These are phyloP conservation scores for Penicillium sp. DNA, from an alignment of 2,329 filamentous ascomycete species.

Conservation along the genomic window DNA sequence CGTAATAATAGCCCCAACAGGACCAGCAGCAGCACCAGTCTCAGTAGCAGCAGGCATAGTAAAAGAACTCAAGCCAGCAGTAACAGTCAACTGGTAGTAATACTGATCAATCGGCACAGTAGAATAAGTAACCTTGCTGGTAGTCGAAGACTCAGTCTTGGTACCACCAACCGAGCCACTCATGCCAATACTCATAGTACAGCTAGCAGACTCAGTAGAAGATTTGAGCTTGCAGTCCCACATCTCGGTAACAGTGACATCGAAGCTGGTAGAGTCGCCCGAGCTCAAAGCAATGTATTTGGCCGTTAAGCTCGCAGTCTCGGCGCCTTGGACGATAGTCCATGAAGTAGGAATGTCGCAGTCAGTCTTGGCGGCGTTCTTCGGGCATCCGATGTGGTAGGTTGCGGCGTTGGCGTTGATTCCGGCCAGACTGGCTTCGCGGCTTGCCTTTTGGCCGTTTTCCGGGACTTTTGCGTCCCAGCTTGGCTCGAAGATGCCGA, in stretches of 20 bases:
- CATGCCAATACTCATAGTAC: slow-evolving; percentile 16
- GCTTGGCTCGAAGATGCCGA: slow-evolving; percentile 11
- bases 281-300: slow-evolving; percentile 20
- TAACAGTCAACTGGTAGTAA: slow-evolving; percentile 19
- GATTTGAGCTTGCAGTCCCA: slow-evolving; percentile 19
- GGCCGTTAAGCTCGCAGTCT: slow-evolving; percentile 19
- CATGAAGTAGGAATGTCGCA: slow-evolving; percentile 21
- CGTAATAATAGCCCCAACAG: slow-evolving; percentile 20
- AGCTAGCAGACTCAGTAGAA: slow-evolving; percentile 16
- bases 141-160: slow-evolving; percentile 1
- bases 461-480: slow-evolving; percentile 1
- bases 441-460: slow-evolving; percentile 11
- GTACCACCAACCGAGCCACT: slow-evolving; percentile 8
- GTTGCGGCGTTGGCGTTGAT: slow-evolving; percentile 23
- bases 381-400: slow-evolving; percentile 23
- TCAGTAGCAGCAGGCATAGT: slow-evolving; percentile 16
- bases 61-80: slow-evolving; percentile 18
- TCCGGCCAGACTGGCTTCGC: slow-evolving; percentile 22
- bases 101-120: neutral
- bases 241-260: slow-evolving; percentile 19
- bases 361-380: slow-evolving; percentile 22
- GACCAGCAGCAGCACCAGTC: slow-evolving; percentile 13
- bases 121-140: slow-evolving; percentile 1
- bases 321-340: slow-evolving; percentile 26
- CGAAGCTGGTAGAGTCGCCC: neutral